Evolutionary conservation across 2,329 filamentous ascomycete genomes (phyloP).

Genomic region (Calonectria hongkongensis): DNA sequence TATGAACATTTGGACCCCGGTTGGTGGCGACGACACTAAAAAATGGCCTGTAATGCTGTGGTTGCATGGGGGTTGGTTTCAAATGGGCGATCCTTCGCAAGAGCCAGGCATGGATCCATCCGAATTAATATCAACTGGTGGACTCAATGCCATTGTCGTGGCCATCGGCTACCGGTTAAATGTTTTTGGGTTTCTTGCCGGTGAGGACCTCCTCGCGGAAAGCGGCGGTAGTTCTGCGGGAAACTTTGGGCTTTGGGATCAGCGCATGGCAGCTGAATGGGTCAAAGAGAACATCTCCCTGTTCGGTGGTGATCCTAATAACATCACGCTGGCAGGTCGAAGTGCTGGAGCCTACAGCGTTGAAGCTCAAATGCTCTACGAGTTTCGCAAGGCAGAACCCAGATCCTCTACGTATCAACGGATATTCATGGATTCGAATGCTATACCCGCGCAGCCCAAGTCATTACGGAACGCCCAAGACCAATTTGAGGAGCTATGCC

Average conservation of each 20-base stretch:
- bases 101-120: slow-evolving; percentile 64
- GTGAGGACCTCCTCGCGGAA: slow-evolving; percentile 58
- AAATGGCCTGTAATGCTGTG: slow-evolving; percentile 59
- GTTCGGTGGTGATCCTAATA: slow-evolving; percentile 67
- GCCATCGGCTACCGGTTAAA: slow-evolving; percentile 67
- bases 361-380: slow-evolving; percentile 63
- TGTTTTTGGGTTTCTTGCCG: slow-evolving; percentile 69
- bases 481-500: slow-evolving; percentile 66
- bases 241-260: slow-evolving; percentile 68
- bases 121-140: slow-evolving; percentile 61
- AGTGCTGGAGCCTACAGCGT: slow-evolving; percentile 67
- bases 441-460: slow-evolving; percentile 66
- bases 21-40: slow-evolving; percentile 43
- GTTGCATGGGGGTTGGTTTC: slow-evolving; percentile 68
- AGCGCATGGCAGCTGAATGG: slow-evolving; percentile 71
- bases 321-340: slow-evolving; percentile 66
- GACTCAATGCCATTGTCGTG: slow-evolving; percentile 63
- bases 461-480: slow-evolving; percentile 58
- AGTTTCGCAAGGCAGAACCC: slow-evolving; percentile 53
- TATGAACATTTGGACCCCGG: slow-evolving; percentile 68
- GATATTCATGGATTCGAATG: slow-evolving; percentile 67
- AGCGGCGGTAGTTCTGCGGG: slow-evolving; percentile 51
- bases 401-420: slow-evolving; percentile 57
- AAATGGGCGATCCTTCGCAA: slow-evolving; percentile 66
- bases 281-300: slow-evolving; percentile 66